Evolutionary conservation across 495 filamentous ascomycete species (phyloP).

Genomic region (Pseudoneurospora amorphoporcata): DNA sequence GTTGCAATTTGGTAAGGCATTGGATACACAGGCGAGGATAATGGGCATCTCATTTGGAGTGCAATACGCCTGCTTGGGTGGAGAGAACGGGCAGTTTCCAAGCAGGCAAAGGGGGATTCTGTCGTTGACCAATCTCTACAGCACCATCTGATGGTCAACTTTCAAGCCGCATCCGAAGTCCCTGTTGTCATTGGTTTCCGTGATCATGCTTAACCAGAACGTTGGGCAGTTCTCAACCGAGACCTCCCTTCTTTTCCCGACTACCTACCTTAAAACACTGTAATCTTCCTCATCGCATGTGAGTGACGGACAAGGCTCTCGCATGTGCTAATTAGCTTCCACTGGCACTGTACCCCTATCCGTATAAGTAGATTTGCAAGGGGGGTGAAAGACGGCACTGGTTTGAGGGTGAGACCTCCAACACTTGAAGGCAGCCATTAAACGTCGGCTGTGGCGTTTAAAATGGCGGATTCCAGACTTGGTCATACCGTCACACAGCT

Average conservation of each 20-base stretch:
- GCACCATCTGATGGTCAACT: not conserved
- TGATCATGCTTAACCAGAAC: not conserved
- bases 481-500: not conserved
- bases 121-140: not conserved
- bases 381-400: not conserved
- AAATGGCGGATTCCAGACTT: not conserved
- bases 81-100: not conserved
- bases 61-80: not conserved
- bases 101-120: not conserved
- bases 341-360: not conserved
- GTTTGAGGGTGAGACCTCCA: not conserved
- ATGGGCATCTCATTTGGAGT: not conserved
- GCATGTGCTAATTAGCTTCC: not conserved
- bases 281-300: not conserved
- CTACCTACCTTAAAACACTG: not conserved
- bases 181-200: not conserved
- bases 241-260: not conserved
- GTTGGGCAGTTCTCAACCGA: not conserved
- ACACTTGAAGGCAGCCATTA: not conserved
- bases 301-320: not conserved
- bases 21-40: not conserved
- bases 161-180: not conserved
- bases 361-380: not conserved
- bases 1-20: not conserved
- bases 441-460: not conserved